Evolutionary conservation across 331 rosid genomes (phyloP).

Genomic region (Erythrophleum ivorense): DNA sequence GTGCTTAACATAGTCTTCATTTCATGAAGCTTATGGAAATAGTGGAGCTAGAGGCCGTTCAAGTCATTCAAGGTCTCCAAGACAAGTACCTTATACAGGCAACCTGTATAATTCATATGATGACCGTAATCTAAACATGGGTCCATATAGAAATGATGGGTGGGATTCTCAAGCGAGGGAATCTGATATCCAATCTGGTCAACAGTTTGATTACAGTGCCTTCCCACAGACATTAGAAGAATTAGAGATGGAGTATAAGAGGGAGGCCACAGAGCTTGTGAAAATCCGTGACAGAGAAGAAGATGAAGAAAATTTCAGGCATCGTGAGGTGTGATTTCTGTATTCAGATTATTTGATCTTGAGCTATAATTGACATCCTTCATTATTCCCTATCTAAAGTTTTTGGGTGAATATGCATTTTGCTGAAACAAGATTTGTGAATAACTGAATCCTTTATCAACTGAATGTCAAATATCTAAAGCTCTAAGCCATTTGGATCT

Average conservation of each 20-base stretch:
- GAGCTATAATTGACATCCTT: constrained; percentile 36
- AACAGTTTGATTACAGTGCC: constrained; percentile 66
- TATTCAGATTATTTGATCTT: constrained; percentile 14
- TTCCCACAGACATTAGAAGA: constrained; percentile 78
- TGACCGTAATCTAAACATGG: constrained; percentile 64
- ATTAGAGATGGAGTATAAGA: constrained; percentile 80
- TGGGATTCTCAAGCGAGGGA: constrained; percentile 84
- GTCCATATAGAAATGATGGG: constrained; percentile 69
- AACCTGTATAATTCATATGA: constrained; percentile 74
- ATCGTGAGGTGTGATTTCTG: constrained; percentile 81
- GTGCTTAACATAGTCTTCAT: constrained; percentile 80
- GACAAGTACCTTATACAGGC: constrained; percentile 67
- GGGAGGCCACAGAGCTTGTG: constrained; percentile 78
- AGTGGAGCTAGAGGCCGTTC: constrained; percentile 88
- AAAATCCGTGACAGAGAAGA: constrained; percentile 87
- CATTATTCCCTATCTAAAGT: background rate
- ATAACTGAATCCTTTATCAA: background rate
- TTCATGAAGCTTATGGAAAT: constrained; percentile 92
- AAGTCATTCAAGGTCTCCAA: constrained; percentile 92
- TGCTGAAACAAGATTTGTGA: background rate
- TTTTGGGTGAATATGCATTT: background rate
- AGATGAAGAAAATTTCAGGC: constrained; percentile 90
- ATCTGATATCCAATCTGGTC: constrained; percentile 69
- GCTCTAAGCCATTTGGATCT: background rate
- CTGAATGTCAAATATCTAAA: background rate